Percentiles rank a stretch among this genome's conserved stretches.
phyloP scores from a whole-genome alignment of 371 early-diverging fungal species.

The Syncephalastrum contaminatum region DNA sequence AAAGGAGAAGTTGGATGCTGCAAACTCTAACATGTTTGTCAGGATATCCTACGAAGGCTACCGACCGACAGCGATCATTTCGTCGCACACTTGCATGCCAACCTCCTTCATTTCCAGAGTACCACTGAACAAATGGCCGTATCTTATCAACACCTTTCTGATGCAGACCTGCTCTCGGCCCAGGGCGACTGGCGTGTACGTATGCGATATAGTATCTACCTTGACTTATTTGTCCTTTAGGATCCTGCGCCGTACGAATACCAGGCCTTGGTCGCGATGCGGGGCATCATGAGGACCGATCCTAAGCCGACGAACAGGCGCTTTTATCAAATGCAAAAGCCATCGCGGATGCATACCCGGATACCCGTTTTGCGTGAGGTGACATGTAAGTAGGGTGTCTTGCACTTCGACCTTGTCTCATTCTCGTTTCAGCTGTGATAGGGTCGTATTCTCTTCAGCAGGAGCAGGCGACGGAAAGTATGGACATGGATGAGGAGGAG shows the following conservation, averaged over 20 bases:
- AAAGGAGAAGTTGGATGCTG: neutral
- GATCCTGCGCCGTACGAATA: constrained; percentile 12
- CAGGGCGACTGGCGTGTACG: constrained; percentile 24
- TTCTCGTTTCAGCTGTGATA: constrained; percentile 1
- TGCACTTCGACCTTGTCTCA: neutral
- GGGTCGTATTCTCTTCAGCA: neutral
- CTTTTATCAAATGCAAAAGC: neutral
- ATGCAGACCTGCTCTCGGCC: constrained; percentile 27
- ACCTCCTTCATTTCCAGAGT: constrained; percentile 17
- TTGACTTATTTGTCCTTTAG: neutral
- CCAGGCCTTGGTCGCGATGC: constrained; percentile 18
- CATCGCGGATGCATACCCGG: neutral
- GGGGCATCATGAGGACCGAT: constrained; percentile 23
- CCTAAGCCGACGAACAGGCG: constrained; percentile 1
- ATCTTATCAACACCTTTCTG: constrained; percentile 17
- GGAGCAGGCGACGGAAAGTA: too few species aligned
- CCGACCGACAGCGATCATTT: constrained; percentile 23
- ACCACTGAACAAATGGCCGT: constrained; percentile 17
- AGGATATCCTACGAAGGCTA: constrained; percentile 24
- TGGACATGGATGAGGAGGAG: neutral
- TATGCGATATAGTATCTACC: neutral
- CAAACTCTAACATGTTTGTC: neutral
- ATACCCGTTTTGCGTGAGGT: neutral
- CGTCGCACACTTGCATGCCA: constrained; percentile 26
- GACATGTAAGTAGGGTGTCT: neutral